Conservation (phyloP, 2,329 filamentous ascomycete species). For the Fusarium musae region DNA sequence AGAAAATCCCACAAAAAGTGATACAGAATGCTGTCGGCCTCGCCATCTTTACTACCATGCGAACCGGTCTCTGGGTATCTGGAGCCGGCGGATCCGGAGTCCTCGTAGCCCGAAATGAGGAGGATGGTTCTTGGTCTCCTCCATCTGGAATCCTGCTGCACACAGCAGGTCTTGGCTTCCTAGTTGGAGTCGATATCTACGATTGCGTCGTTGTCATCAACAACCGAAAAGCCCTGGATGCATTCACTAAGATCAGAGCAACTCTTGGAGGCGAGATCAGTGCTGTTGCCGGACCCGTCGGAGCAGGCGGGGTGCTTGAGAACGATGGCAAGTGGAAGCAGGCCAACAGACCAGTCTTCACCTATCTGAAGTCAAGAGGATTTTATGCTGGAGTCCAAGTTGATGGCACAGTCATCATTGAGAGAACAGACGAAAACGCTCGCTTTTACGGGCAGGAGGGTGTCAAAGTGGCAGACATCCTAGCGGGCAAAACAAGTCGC, state of each 20-base stretch:
- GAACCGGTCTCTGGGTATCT: constrained; percentile 72
- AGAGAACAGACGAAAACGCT: constrained; percentile 85
- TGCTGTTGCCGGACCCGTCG: constrained; percentile 74
- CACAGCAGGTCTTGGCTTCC: constrained; percentile 80
- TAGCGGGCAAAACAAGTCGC: constrained; percentile 55
- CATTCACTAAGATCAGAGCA: constrained; percentile 78
- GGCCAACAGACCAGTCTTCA: constrained; percentile 63
- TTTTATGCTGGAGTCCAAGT: constrained; percentile 88
- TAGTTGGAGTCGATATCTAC: constrained; percentile 86
- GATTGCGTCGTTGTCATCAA: constrained; percentile 90
- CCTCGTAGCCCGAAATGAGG: constrained; percentile 66
- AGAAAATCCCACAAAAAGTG: constrained; percentile 66
- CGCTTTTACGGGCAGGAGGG: constrained; percentile 79
- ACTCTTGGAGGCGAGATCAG: constrained; percentile 83
- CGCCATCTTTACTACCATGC: constrained; percentile 77
- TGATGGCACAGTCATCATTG: constrained; percentile 86
- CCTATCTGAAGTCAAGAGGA: constrained; percentile 86
- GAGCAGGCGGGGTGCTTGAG: constrained; percentile 78
- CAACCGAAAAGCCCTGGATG: constrained; percentile 76
- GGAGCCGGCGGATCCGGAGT: constrained; percentile 75
- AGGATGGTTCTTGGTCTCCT: constrained; percentile 78
- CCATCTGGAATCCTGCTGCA: constrained; percentile 85
- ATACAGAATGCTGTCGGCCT: constrained; percentile 73
- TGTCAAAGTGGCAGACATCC: constrained; percentile 57
- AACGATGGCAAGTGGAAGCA: constrained; percentile 59